These are phyloP conservation scores for Pyracantha coccinea DNA, from an alignment of 331 rosid genomes.

Conservation along the genomic window DNA sequence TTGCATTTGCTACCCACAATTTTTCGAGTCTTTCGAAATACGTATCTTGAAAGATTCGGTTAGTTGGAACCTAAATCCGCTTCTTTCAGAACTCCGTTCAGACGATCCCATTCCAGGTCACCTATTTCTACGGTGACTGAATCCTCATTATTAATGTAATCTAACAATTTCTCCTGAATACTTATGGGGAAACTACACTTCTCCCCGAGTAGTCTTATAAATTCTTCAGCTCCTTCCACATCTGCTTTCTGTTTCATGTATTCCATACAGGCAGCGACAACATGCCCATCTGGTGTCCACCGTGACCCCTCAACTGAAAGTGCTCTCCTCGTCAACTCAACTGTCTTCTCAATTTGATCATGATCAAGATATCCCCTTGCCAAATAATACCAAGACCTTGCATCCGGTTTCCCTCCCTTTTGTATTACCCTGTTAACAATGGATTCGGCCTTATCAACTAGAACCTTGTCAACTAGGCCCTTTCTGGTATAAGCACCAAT, in stretches of 20 bases:
- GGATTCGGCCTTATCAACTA: conserved; percentile 20
- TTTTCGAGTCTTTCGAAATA: neutral
- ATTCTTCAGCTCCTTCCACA: conserved; percentile 6
- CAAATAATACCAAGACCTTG: conserved; percentile 5
- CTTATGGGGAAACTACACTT: neutral
- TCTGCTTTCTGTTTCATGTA: conserved; percentile 11
- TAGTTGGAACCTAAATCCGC: neutral
- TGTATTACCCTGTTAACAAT: neutral
- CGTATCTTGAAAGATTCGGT: neutral
- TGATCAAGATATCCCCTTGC: neutral
- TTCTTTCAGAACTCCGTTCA: neutral
- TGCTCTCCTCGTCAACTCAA: conserved; percentile 13
- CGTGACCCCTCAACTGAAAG: neutral
- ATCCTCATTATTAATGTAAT: neutral
- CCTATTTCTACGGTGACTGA: neutral
- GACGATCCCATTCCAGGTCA: neutral
- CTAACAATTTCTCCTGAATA: neutral
- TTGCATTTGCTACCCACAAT: neutral
- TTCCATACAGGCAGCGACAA: neutral
- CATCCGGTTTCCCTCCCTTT: neutral
- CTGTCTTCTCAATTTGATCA: neutral
- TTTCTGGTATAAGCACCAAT: conserved; percentile 15
- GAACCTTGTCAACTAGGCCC: conserved; percentile 21
- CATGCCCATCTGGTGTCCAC: neutral
- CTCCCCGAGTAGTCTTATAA: neutral